phyloP scores from a whole-genome alignment of 2,329 filamentous ascomycete genomes.

The Ilyonectria destructans region DNA sequence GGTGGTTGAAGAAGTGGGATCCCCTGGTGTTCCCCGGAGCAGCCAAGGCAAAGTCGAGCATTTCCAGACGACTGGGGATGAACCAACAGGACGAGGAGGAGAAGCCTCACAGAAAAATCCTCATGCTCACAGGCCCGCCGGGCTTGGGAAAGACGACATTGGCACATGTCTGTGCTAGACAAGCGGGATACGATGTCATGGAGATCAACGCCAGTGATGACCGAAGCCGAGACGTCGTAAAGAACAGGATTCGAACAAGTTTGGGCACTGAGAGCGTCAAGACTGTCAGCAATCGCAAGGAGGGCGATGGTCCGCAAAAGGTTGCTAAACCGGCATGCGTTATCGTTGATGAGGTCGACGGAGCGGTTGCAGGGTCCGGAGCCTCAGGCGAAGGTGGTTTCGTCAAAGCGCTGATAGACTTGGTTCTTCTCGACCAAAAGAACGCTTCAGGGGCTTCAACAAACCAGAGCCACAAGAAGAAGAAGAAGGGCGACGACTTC shows the following conservation, averaged over 20 bases:
- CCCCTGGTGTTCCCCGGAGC: slow-evolving; percentile 89
- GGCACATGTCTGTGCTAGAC: slow-evolving; percentile 94
- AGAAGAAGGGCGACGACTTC: slow-evolving; percentile 89
- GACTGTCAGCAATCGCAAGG: slow-evolving; percentile 74
- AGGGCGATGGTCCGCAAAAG: slow-evolving; percentile 73
- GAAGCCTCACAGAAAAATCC: slow-evolving; percentile 86
- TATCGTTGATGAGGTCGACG: slow-evolving; percentile 96
- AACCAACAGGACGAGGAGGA: slow-evolving; percentile 74
- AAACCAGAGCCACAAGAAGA: slow-evolving; percentile 65
- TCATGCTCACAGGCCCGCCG: slow-evolving; percentile 92
- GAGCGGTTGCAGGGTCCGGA: slow-evolving; percentile 87
- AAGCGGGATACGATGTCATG: slow-evolving; percentile 96
- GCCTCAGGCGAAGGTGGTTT: slow-evolving; percentile 91
- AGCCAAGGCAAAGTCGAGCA: slow-evolving; percentile 70
- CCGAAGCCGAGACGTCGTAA: slow-evolving; percentile 90
- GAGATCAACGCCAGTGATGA: slow-evolving; percentile 99
- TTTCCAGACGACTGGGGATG: slow-evolving; percentile 59
- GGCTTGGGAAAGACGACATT: slow-evolving; percentile 96
- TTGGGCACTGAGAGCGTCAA: slow-evolving; percentile 96
- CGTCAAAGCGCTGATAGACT: slow-evolving; percentile 93
- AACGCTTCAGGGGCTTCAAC: slow-evolving; percentile 65
- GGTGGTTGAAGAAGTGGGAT: slow-evolving; percentile 97
- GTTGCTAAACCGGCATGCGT: slow-evolving; percentile 91
- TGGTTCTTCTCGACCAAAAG: slow-evolving; percentile 89
- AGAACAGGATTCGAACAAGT: slow-evolving; percentile 90